phyloP scores from a whole-genome alignment of 73 alveolate genomes.

The Paramecium primaurelia region DNA sequence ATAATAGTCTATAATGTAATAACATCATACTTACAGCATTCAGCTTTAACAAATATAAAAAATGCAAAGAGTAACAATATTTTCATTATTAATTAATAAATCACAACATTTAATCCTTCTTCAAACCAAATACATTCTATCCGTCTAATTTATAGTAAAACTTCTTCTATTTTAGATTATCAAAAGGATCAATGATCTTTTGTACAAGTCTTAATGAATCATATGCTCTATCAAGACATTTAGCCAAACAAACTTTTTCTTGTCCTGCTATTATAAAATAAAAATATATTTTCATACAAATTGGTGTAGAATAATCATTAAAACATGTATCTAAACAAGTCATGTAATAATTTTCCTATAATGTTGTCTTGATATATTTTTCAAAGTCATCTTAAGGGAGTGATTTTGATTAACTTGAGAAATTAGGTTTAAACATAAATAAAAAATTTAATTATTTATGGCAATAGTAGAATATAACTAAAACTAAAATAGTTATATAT shows the following conservation, averaged over 20 bases:
- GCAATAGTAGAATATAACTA: neutral
- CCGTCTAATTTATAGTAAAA: neutral
- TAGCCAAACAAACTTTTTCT: slow-evolving; percentile 14
- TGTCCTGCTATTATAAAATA: neutral
- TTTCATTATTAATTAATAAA: neutral
- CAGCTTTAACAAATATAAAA: neutral
- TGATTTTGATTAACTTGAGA: neutral
- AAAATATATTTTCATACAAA: neutral
- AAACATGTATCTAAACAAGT: neutral
- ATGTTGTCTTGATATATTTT: neutral
- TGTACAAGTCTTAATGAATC: neutral
- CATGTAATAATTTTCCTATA: neutral
- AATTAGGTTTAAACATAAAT: neutral
- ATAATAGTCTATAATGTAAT: neutral
- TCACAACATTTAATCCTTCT: neutral
- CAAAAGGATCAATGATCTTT: neutral
- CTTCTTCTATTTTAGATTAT: neutral
- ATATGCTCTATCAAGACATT: slow-evolving; percentile 11
- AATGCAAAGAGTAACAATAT: neutral
- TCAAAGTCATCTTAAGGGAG: neutral
- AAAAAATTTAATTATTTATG: neutral
- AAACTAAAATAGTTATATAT: neutral
- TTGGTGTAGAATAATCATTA: neutral
- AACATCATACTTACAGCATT: neutral
- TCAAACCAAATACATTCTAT: neutral